Base-by-base conservation (phyloP, 129 eudicot genomes). In the Flaveria linearis region DNA sequence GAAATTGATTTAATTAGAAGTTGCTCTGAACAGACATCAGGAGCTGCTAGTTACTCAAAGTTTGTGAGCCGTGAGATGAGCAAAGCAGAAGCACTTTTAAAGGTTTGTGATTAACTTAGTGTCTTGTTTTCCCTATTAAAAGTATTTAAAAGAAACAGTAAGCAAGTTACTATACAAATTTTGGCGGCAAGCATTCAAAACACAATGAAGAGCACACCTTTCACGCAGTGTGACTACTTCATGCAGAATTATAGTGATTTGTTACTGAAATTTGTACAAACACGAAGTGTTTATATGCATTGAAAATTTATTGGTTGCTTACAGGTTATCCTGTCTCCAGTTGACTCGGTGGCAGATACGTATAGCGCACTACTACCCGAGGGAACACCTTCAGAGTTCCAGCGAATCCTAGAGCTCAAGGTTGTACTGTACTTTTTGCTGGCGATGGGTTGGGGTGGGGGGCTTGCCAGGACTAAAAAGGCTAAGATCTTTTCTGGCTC, bases 331-430 rank as follows among this genome's bases (percentile, higher is more conserved):
- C 84, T 93, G 78, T 93, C 98, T 69, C 97, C 97, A 13, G 68
- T 93, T 51, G 98, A 93, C 75, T 93, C 98, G 15, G 98, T 93
- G 86, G 98, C 98, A 12, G 98, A 93, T 80, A 91, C 98, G 26
- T 93, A 88, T 68, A 91, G 98, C 39, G 98, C 97, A 68, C 75
- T 93, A 71, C 82, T 93, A 78, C 98, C 98, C 18, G 98, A 93
- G 90, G 98, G 98, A 74, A 88, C 98, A 18, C 89, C 92, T 72
- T 78, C 84, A 20, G 98, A 93, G 87, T 93, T 93, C 82, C 98
- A 93, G 74, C 83, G 97, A 51, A 91, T 93, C 73, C 86, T 93
- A 73, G 98, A 93, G 72, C 97, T 93, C 76, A 93, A 93, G 97
- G 98, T 93, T 81, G 65, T 74, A 45, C 11, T 33, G 56, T 20